Percentiles rank a stretch among this genome's conserved stretches.
Evolutionary conservation across 495 filamentous ascomycete species (phyloP).

Genomic region (Hypomontagnella submonticulosa): DNA sequence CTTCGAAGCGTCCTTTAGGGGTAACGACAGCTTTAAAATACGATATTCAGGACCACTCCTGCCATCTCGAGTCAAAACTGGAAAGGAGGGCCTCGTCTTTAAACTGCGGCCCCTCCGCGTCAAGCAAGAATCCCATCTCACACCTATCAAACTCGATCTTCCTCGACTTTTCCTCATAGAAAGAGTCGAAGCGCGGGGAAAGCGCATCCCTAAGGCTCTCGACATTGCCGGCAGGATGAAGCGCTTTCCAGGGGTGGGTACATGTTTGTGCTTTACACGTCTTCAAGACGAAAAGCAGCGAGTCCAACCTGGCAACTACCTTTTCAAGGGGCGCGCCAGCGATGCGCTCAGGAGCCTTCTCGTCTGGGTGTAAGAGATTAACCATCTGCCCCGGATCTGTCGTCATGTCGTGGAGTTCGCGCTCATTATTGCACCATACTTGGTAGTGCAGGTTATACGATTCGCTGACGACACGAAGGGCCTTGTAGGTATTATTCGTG

Average conservation of each 20-base stretch:
- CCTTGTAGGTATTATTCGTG: slow-evolving; percentile 73
- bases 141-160: slow-evolving; percentile 67
- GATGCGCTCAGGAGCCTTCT: slow-evolving; percentile 40
- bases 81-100: slow-evolving; percentile 38
- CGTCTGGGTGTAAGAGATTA: slow-evolving; percentile 62
- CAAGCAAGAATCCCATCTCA: slow-evolving; percentile 68
- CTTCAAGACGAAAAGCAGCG: slow-evolving; percentile 71
- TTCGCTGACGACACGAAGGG: slow-evolving; percentile 64
- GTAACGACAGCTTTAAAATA: neutral
- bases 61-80: slow-evolving; percentile 31
- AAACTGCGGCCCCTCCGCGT: slow-evolving; percentile 70
- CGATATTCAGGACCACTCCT: slow-evolving; percentile 29
- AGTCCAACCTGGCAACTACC: slow-evolving; percentile 65
- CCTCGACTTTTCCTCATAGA: slow-evolving; percentile 62
- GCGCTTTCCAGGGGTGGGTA: slow-evolving; percentile 66
- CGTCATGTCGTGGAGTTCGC: slow-evolving; percentile 72
- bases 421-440: slow-evolving; percentile 73
- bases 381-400: slow-evolving; percentile 69
- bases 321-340: slow-evolving; percentile 59
- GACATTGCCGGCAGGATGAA: slow-evolving; percentile 65
- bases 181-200: slow-evolving; percentile 62
- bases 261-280: slow-evolving; percentile 69
- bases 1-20: neutral
- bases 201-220: slow-evolving; percentile 59
- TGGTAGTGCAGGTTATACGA: slow-evolving; percentile 71